These are phyloP conservation scores for Picea abies DNA, from an alignment of 83 land plant species.

Conservation along the genomic window DNA sequence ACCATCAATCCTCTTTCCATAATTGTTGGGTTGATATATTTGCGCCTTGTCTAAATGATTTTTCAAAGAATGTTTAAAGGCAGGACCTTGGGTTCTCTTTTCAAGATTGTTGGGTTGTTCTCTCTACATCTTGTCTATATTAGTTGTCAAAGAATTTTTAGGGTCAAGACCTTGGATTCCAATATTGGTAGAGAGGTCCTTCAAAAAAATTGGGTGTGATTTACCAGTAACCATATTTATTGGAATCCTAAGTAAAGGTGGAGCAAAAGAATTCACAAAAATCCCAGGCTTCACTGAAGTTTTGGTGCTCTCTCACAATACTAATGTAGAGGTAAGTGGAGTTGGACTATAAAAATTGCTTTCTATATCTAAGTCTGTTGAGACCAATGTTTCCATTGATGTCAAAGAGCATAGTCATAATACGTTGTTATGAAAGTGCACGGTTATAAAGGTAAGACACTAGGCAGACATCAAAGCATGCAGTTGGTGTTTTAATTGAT, in stretches of 20 bases:
- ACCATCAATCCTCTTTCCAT: neutral
- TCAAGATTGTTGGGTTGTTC: neutral
- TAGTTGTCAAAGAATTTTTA: no score
- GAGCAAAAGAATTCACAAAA: neutral
- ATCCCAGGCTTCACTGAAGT: neutral
- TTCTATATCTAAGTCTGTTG: neutral
- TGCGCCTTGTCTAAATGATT: neutral
- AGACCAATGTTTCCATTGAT: no score
- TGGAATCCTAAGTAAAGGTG: conserved; percentile 11
- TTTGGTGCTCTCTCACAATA: conserved; percentile 2
- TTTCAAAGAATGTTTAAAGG: no score
- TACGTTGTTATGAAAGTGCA: no score
- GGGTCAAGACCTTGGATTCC: neutral
- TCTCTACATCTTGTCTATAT: neutral
- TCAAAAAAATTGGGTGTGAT: neutral
- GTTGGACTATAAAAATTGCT: neutral
- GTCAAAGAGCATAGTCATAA: no score
- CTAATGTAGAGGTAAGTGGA: conserved; percentile 10
- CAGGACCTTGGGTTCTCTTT: neutral
- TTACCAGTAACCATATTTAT: neutral
- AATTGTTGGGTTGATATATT: neutral
- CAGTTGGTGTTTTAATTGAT: no score
- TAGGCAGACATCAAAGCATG: no score
- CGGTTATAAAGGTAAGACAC: no score
- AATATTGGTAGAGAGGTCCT: neutral